These are phyloP conservation scores for Arabis hirsuta DNA, from an alignment of 345 rosid genomes.

Conservation along the genomic window DNA sequence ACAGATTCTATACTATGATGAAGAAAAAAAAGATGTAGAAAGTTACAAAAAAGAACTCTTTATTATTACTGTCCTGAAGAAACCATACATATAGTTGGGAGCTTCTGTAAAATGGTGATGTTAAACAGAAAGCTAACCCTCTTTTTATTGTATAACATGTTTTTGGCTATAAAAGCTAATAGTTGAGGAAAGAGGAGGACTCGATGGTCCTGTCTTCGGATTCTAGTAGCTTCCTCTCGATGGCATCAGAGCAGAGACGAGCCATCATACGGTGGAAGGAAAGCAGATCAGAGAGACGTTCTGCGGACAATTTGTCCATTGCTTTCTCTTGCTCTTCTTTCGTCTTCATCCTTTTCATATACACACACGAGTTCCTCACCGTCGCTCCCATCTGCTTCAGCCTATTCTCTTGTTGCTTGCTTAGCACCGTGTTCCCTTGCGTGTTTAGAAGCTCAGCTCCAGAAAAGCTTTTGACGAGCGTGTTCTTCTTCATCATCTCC, in stretches of 20 bases:
- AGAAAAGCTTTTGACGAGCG: conserved; percentile 52
- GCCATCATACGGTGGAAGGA: conserved; percentile 62
- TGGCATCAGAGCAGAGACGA: conserved; percentile 54
- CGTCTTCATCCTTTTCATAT: conserved; percentile 48
- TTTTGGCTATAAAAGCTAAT: conserved; percentile 33
- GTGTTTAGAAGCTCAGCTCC: conserved; percentile 51
- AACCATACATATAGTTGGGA: conserved; percentile 24
- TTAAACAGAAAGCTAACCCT: conserved; percentile 13
- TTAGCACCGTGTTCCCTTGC: conserved; percentile 55
- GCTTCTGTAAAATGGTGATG: conserved; percentile 16
- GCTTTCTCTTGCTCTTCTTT: conserved; percentile 55
- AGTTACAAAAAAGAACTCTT: conserved; percentile 29
- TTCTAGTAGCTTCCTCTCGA: conserved; percentile 50
- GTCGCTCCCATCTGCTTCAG: conserved; percentile 75
- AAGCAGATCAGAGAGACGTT: conserved; percentile 51
- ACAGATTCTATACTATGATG: conserved; percentile 25
- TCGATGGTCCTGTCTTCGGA: conserved; percentile 21
- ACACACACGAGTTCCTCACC: conserved; percentile 59
- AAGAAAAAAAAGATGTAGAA: conserved; percentile 20
- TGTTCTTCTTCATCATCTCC: conserved; percentile 45
- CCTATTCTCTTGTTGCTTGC: conserved; percentile 65
- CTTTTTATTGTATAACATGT: conserved; percentile 15
- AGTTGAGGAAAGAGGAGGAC: conserved; percentile 19
- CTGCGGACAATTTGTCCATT: conserved; percentile 54
- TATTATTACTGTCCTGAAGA: conserved; percentile 4